phyloP scores from a whole-genome alignment of 345 rosid species.

The Capsella bursapastoris region DNA sequence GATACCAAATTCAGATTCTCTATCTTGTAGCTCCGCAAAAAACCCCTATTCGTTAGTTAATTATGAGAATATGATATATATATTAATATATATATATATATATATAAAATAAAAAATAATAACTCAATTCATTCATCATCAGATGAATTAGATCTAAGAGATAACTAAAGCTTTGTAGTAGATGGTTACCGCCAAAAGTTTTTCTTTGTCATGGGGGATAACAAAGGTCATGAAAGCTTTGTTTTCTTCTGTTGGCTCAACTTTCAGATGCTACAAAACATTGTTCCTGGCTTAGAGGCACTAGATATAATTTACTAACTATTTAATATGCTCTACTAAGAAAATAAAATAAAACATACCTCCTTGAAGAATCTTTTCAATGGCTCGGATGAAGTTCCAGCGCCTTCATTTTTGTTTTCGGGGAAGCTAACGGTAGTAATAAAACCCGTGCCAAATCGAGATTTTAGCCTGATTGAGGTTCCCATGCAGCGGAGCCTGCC shows the following conservation, averaged over 20 bases:
- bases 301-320: slow-evolving; percentile 5
- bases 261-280: slow-evolving; percentile 61
- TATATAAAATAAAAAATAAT: too few species aligned
- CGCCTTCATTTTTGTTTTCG: slow-evolving; percentile 42
- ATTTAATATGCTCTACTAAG: neutral
- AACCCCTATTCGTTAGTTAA: slow-evolving; percentile 46
- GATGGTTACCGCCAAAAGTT: slow-evolving; percentile 59
- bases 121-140: neutral
- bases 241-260: slow-evolving; percentile 72
- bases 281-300: slow-evolving; percentile 2
- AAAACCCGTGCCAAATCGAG: slow-evolving; percentile 91
- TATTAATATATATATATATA: too few species aligned
- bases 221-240: slow-evolving; percentile 78
- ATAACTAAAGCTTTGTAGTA: neutral
- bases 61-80: neutral
- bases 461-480: slow-evolving; percentile 86
- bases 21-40: slow-evolving; percentile 73
- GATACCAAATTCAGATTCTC: slow-evolving; percentile 66
- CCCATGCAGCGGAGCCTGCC: slow-evolving; percentile 90
- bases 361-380: slow-evolving; percentile 71
- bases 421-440: slow-evolving; percentile 72
- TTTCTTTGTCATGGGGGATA: slow-evolving; percentile 81
- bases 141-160: slow-evolving; percentile 1
- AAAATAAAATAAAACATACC: slow-evolving; percentile 43
- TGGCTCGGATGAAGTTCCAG: slow-evolving; percentile 47